A percentile compares a stretch with the other conserved stretches of the same genome.
phyloP scores from a whole-genome alignment of 352 stramenopile species.

The Phytophthora hibernalis region DNA sequence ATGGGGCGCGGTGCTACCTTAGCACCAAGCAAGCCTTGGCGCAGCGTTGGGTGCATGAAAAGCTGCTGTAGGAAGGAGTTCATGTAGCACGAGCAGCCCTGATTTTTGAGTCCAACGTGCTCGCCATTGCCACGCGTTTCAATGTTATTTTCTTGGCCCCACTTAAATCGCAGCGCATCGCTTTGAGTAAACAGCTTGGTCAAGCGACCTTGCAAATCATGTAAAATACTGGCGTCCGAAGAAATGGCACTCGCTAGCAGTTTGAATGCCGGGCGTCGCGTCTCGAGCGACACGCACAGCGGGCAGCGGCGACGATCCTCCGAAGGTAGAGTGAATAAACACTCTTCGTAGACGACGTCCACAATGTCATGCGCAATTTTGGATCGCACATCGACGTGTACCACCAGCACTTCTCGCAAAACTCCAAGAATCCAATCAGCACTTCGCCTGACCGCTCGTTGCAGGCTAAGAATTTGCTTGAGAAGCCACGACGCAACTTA shows the following conservation, averaged over 20 bases:
- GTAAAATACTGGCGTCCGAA: conserved; percentile 66
- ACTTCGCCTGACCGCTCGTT: conserved; percentile 77
- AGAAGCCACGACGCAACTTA: conserved; percentile 79
- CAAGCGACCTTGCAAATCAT: conserved; percentile 63
- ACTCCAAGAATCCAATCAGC: conserved; percentile 79
- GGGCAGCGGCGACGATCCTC: conserved; percentile 69
- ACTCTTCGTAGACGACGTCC: conserved; percentile 86
- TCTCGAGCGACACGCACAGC: conserved; percentile 81
- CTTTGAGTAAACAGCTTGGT: conserved; percentile 68
- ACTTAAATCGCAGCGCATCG: conserved; percentile 72
- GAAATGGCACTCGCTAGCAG: conserved; percentile 83
- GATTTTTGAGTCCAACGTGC: conserved; percentile 97
- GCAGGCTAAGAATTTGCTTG: conserved; percentile 79
- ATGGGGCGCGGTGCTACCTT: conserved; percentile 65
- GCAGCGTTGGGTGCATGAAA: conserved; percentile 90
- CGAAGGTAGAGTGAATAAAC: conserved; percentile 82
- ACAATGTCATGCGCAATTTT: conserved; percentile 72
- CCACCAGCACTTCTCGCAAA: conserved; percentile 74
- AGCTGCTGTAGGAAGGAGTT: conserved; percentile 99
- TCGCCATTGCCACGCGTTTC: conserved; percentile 84
- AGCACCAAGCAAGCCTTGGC: conserved; percentile 78
- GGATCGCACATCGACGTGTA: conserved; percentile 57
- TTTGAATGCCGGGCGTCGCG: conserved; percentile 80
- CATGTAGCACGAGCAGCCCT: conserved; percentile 99
- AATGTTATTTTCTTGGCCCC: conserved; percentile 86